Evolutionary conservation across 1,139 yeast species (phyloP), one percentile per base, ranked within the genome.

Genomic region (Taphrina sp.): DNA sequence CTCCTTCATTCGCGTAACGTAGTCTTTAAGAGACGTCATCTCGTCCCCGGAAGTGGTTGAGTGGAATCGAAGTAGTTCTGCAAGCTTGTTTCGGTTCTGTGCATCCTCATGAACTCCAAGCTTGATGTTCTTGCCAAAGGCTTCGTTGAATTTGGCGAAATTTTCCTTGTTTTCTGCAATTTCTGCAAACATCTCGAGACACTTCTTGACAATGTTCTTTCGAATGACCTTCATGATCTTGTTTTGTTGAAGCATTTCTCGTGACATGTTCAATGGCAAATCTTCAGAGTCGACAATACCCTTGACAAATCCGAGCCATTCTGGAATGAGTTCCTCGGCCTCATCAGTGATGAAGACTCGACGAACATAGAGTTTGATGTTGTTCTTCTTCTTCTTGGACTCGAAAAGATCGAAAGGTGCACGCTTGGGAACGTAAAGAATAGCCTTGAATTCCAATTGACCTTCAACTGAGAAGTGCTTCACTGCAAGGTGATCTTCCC

Each of bases 211-310:
- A 71, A 94, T 86, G 82, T 94, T 94, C 92, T 94, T 94, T 81
- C 94, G 88, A 74, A 94, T 94, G 65, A 94, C 98, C 85, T 94
- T 94, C 78, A 94, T 83, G 76, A 94, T 94, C 88, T 92, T 94
- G 88, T 94, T 92, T 79, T 94, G 99, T 80, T 94, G 99, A 73
- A 94, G 83, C 88, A 94, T 86, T 80, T 94, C 99, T 87, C 99
- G 92, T 68, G 98, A 94, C 79, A 94, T 82, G 94, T 94, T 94
- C 76, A 94, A 86, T 76, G 99, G 99, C 76, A 94, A 81, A 77
- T 94, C 99, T 80, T 94, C 98, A 67, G 97, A 89, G 79, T 94
- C 99, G 63, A 94, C 99, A 74, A 94, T 98, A 83, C 99, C 99
- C 79, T 80, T 90, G 70, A 94, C 87, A 75, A 94, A 94, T 61